phyloP scores from a whole-genome alignment of 1,284 basidiomycete genomes.

The Fomitopsis pinicola region DNA sequence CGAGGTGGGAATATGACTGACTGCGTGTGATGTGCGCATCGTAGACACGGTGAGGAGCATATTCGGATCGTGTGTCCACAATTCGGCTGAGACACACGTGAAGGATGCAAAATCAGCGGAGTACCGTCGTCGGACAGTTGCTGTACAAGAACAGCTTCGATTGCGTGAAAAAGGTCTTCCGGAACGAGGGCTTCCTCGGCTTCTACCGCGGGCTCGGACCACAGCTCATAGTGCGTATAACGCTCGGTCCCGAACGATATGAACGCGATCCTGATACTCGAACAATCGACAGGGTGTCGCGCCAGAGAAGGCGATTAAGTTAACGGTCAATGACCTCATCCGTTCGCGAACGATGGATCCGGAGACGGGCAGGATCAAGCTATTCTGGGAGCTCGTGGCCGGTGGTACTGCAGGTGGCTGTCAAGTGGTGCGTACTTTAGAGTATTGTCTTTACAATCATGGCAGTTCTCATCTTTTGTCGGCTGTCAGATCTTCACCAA shows the following conservation, averaged over 20 bases:
- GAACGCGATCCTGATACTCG: conserved; percentile 35
- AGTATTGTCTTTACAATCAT: conserved; percentile 4
- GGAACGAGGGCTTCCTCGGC: conserved; percentile 90
- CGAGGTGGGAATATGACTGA: background rate
- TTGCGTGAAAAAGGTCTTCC: conserved; percentile 91
- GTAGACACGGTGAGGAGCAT: conserved; percentile 58
- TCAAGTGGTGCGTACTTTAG: conserved; percentile 77
- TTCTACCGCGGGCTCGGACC: conserved; percentile 97
- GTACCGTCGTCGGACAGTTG: conserved; percentile 90
- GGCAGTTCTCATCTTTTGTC: background rate
- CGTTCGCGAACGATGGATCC: conserved; percentile 85
- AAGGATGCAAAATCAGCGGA: conserved; percentile 97
- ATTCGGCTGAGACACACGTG: conserved; percentile 4
- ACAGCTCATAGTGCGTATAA: conserved; percentile 76
- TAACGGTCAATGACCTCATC: conserved; percentile 94
- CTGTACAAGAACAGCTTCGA: conserved; percentile 94
- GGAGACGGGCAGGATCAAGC: conserved; percentile 88
- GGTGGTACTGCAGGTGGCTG: conserved; percentile 94
- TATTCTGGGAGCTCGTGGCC: conserved; percentile 86
- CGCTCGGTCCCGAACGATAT: conserved; percentile 25
- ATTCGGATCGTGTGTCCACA: background rate
- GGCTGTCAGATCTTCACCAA: conserved; percentile 83
- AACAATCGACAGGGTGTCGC: conserved; percentile 76
- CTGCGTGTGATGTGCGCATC: background rate
- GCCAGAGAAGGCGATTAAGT: conserved; percentile 96